Percentiles rank a stretch among this genome's conserved stretches.
These are phyloP conservation scores for Rhynchospora tenuis DNA, from an alignment of 176 grass and related monocot species.

Conservation along the genomic window DNA sequence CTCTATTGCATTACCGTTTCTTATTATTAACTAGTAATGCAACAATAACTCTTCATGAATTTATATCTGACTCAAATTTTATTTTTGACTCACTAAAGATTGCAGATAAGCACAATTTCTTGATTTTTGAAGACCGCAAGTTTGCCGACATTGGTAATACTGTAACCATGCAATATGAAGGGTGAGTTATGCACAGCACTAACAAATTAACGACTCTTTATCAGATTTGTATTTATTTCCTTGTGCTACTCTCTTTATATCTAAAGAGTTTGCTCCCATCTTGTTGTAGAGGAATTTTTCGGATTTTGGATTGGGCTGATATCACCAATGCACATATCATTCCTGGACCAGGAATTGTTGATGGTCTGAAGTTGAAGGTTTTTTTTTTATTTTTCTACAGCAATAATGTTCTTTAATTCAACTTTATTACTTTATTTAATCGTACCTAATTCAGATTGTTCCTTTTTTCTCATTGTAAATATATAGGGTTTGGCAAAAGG, in stretches of 20 bases:
- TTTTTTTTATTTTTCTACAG: not conserved
- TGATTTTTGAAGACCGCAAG: conserved; percentile 89
- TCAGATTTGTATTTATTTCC: not conserved
- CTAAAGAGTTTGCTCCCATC: not conserved
- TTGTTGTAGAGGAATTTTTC: conserved; percentile 63
- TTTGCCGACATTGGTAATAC: conserved; percentile 95
- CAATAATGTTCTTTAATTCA: not conserved
- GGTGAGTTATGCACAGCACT: conserved; percentile 32
- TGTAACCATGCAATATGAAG: conserved; percentile 93
- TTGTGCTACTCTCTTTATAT: not conserved
- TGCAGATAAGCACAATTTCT: conserved; percentile 74
- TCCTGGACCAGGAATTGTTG: conserved; percentile 80
- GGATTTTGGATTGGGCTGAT: conserved; percentile 88
- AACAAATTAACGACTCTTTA: not conserved
- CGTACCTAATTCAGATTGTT: not conserved
- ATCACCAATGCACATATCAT: conserved; percentile 84
- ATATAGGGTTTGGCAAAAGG: conserved; percentile 69
- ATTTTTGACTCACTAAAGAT: conserved; percentile 43
- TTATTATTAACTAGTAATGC: not conserved
- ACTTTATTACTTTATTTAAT: conserved; percentile 8
- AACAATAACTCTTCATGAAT: not conserved
- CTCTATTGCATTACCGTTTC: not conserved
- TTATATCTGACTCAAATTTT: not conserved
- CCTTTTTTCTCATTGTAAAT: conserved; percentile 15
- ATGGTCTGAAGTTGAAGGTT: conserved; percentile 90